Evolutionary conservation across 768 basidiomycete genomes (phyloP).

Genomic region (Lactarius quietus): DNA sequence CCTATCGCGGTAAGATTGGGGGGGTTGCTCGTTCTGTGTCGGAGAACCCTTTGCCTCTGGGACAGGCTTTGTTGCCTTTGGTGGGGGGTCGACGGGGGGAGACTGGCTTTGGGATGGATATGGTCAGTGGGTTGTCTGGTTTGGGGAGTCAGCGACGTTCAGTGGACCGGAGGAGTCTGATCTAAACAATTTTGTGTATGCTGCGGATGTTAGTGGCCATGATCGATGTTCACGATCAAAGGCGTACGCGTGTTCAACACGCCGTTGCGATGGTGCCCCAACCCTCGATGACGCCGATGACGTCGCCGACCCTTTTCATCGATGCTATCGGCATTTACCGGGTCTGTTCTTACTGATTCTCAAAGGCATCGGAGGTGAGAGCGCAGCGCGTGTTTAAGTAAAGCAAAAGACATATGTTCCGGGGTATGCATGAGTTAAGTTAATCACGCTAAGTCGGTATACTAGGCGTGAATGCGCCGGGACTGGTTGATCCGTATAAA

Average conservation of each 20-base stretch:
- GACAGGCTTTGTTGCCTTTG: constrained; percentile 12
- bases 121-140: constrained; percentile 43
- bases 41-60: constrained; percentile 14
- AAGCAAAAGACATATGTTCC: constrained; percentile 4
- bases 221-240: constrained; percentile 14
- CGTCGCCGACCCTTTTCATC: constrained; percentile 10
- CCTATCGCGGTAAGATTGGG: constrained; percentile 55
- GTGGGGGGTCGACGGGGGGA: constrained; percentile 36
- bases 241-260: background rate
- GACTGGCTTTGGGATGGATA: constrained; percentile 61
- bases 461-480: constrained; percentile 19
- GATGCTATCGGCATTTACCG: background rate
- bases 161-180: constrained; percentile 4
- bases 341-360: too few relatives aligned
- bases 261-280: background rate
- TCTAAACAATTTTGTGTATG: constrained; percentile 48
- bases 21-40: constrained; percentile 19
- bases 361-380: background rate
- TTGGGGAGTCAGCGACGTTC: constrained; percentile 29
- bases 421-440: constrained; percentile 22
- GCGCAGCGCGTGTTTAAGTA: background rate
- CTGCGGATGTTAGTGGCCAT: constrained; percentile 48
- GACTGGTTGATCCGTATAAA: constrained; percentile 19
- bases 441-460: constrained; percentile 20
- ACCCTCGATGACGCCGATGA: constrained; percentile 3